Evolutionary conservation across 176 grass and related monocot species (phyloP).

Genomic region (Aegilops umbellulata): DNA sequence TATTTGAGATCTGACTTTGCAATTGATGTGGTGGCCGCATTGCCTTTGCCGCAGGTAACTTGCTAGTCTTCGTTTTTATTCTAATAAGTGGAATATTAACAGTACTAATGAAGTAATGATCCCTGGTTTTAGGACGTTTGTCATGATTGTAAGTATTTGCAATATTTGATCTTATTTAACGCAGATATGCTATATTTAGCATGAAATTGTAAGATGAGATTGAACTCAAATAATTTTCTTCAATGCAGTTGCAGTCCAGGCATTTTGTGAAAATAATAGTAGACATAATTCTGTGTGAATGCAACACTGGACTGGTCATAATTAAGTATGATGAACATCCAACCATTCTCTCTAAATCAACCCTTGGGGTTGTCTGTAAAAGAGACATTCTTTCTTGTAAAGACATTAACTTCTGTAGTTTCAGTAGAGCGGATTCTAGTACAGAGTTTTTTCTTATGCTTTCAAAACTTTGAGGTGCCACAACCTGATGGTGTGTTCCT

Average conservation of each 20-base stretch:
- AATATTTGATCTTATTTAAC: background rate
- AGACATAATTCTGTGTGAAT: too few relatives aligned
- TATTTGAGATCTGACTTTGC: constrained; percentile 84
- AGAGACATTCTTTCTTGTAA: background rate
- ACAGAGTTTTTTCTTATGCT: background rate
- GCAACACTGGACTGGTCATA: too few relatives aligned
- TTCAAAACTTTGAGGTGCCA: background rate
- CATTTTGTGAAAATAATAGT: background rate
- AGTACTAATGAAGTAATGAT: background rate
- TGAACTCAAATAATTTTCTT: background rate
- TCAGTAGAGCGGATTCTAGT: background rate
- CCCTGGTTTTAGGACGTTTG: background rate
- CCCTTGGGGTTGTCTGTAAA: background rate
- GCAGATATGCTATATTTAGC: background rate
- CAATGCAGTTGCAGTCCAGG: background rate
- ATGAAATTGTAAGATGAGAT: background rate
- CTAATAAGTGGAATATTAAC: background rate
- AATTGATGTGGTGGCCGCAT: constrained; percentile 71
- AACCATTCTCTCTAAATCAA: background rate
- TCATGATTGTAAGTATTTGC: background rate
- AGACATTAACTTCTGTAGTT: background rate
- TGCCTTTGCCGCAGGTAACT: constrained; percentile 95
- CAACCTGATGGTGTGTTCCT: background rate
- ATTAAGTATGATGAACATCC: too few relatives aligned
- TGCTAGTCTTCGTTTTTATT: background rate